Evolutionary conservation across 495 filamentous ascomycete genomes (phyloP).

Genomic region (Talaromyces trachyspermus): DNA sequence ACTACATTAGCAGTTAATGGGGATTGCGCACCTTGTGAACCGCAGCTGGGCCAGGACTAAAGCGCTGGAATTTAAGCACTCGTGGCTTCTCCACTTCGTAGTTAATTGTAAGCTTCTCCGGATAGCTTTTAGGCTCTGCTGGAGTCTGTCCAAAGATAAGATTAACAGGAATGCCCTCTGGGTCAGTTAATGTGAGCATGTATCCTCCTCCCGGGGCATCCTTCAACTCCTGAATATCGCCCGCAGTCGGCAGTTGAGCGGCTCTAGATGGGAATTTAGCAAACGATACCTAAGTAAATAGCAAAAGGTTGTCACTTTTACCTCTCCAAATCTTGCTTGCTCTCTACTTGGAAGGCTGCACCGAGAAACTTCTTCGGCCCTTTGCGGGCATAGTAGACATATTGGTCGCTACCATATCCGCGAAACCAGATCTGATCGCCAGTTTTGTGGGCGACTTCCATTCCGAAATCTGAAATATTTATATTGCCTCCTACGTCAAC

Average conservation of each 20-base stretch:
- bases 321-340: conserved; percentile 46
- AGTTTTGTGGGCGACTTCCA: conserved; percentile 34
- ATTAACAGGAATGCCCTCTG: conserved; percentile 28
- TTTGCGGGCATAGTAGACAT: conserved; percentile 43
- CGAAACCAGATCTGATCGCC: conserved; percentile 49
- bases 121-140: conserved; percentile 9
- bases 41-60: conserved; percentile 53
- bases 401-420: conserved; percentile 55
- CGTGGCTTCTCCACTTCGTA: conserved; percentile 26
- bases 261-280: conserved; percentile 13
- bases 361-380: conserved; percentile 48
- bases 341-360: conserved; percentile 46
- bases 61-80: conserved; percentile 22
- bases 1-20: too few relatives aligned
- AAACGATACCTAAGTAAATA: neutral
- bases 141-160: conserved; percentile 24
- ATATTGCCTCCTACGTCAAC: neutral
- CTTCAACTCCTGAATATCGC: conserved; percentile 18
- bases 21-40: conserved; percentile 49
- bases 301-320: conserved; percentile 5
- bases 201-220: conserved; percentile 28
- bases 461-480: conserved; percentile 45
- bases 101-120: conserved; percentile 23
- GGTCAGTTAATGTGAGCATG: conserved; percentile 26
- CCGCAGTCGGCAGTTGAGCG: conserved; percentile 17